Percentiles rank a stretch among this genome's conserved stretches.
These are phyloP conservation scores for Gaertneriomyces semiglobifer DNA, from an alignment of 192 early-diverging fungal genomes.

Conservation along the genomic window DNA sequence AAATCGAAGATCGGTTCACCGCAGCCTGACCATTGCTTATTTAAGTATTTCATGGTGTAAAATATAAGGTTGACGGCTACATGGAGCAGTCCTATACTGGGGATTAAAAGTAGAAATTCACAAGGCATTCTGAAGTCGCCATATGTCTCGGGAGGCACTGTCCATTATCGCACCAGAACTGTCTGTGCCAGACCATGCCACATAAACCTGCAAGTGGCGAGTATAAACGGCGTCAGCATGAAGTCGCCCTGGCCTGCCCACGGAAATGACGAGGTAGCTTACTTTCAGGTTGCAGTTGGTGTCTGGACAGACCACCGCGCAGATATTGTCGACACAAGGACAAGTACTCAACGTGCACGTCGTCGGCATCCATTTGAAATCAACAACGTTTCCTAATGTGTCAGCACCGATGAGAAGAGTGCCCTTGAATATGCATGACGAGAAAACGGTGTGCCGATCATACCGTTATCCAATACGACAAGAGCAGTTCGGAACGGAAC, in stretches of 20 bases:
- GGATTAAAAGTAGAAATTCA: not conserved
- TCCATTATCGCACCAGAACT: conserved; percentile 5
- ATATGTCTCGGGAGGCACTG: conserved; percentile 33
- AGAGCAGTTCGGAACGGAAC: conserved; percentile 40
- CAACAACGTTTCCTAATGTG: conserved; percentile 4
- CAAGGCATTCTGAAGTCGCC: conserved; percentile 44
- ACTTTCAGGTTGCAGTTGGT: conserved; percentile 31
- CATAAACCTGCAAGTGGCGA: conserved; percentile 17
- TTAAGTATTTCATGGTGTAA: too few relatives aligned
- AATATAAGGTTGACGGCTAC: too few relatives aligned
- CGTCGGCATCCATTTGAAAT: conserved; percentile 38
- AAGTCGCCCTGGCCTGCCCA: conserved; percentile 19
- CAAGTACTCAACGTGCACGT: conserved; percentile 41
- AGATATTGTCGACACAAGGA: conserved; percentile 44
- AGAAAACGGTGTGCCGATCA: not conserved
- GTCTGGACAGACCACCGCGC: conserved; percentile 29
- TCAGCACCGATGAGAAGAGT: not conserved
- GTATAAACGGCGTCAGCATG: not conserved
- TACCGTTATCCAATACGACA: conserved; percentile 38
- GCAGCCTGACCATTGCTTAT: too few relatives aligned
- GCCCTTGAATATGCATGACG: not conserved
- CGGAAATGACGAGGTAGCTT: not conserved
- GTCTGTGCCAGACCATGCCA: conserved; percentile 18
- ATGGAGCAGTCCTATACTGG: too few relatives aligned
- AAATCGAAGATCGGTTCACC: too few relatives aligned